Evolutionary conservation across 1,284 basidiomycete genomes (phyloP), one percentile per base, ranked within the genome.

Genomic region (Austroboletus niveus): DNA sequence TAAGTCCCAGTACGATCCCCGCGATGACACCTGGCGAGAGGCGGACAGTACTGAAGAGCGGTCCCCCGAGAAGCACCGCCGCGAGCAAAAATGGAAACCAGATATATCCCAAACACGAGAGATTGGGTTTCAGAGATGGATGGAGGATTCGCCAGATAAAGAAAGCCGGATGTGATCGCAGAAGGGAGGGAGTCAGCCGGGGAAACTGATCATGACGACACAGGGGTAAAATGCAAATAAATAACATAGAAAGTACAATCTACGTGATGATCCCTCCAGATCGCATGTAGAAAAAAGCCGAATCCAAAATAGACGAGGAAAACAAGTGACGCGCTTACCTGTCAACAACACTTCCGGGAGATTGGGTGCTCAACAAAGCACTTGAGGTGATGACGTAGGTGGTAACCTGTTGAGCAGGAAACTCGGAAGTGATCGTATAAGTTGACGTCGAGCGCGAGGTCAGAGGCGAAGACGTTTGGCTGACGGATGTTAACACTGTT

Each of bases 21-120:
- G 52, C 53, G 3, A 70, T 55, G 27, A 58, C 45, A 24, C 67
- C 63, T 3, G 68, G 58, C 9, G 67, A 65, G 34, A 52, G 51
- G n/a, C 39, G 32, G 14, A 49, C 20, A 42, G 46, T 29, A 7
- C 62, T 66, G 15, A 32, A 35, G 31, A 35, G 6, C 34, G 30
- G 8, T 27, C 47, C 47, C 52, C 42, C 38, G 24, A 53, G 15
- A 60, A 44, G 38, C 40, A 45, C 48, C 15, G 41, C 36, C 47
- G 14, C 42, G 35, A 46, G 45, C 42, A 31, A 34, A 48, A 47
- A 49, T 49, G 42, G 45, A 29, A 42, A 42, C 27, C 38, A 14
- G 31, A 49, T n/a, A 39, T 15, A 42, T 27, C 44, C 42, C 47
- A 45, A 53, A 30, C 31, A 47, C 22, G 47, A 29, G 29, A 44